Base-by-base conservation (phyloP, 441 rosid species). In the Raphanus hybrid region DNA sequence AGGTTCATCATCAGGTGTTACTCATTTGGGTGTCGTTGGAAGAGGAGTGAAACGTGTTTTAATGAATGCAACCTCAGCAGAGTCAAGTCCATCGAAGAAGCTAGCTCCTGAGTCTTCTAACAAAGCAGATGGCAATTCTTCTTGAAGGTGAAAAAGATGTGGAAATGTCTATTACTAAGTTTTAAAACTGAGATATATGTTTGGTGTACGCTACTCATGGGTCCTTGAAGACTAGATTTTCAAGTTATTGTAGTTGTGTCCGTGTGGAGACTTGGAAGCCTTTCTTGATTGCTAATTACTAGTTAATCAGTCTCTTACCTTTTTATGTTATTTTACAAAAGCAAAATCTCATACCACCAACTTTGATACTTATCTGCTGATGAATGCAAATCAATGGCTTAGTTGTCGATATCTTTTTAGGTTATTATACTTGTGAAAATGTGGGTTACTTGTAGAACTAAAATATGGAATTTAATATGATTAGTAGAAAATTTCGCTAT, bases 1-100 rank as follows among this genome's bases (percentile, higher is more conserved):
- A 48, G 76, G 87, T 32, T 83, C 85, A 60, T 77, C 88, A 43
- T 83, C 86, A 61, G 86, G 83, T 48, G 96, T 95, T 70, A 93
- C 95, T 4, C 83, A 93, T 81, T 34, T 34, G 39, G 39, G 34
- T 37, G 43, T 37, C 2, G 43, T 37, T 37, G 43, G 43, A 37
- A 37, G 43, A 10, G 52, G 52, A 11, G 52, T 45, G 14, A 45
- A 45, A 14, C 52, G 52, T 45, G 52, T 45, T 45, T 45, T 45
- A 5, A 3, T 45, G 52, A 45, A 45, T 4, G 52, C 52, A 45
- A 45, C 52, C 52, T 45, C 52, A 11, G 52, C 52, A 45, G 52
- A 45, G 52, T 45, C 52, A 3, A 12, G 6, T 45, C 52, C 52
- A 3, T 4, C 52, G 14, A 45, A 45, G 52, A 45, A 45, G 4